Base-by-base conservation (phyloP, 148 eudicot species). In the Camellia japonica region DNA sequence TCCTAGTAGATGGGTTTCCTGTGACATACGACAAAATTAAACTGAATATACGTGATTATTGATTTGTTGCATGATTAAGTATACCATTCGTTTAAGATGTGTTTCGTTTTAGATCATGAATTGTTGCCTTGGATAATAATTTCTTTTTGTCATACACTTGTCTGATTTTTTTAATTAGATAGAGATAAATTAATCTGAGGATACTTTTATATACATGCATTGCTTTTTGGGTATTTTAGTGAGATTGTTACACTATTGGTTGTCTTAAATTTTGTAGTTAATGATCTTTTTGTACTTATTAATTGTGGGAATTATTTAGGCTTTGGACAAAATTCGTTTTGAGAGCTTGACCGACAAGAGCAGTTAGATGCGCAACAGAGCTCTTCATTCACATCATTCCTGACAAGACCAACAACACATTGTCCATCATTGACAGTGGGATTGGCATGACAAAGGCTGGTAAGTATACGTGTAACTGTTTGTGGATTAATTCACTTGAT, bases 361-460 rank as follows among this genome's bases (percentile, higher is more conserved):
- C 89, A 89, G 87, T 90, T 91, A 0, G 94, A 87, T 81, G 88
- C 68, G 3, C 94, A 89, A 83, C 94, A 4, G 92, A 91, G 82
- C 90, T 91, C 51, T 91, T 91, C 78, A 89, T 91, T 52, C 92
- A 91, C 84, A 84, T 91, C 46, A 59, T 91, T 16, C 97, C 97
- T 1, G 94, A 92, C 85, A 90, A 90, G 89, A 23, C 94, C 73
- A 85, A 76, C 78, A 84, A 83, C 89, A 85, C 94, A 63, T 59
- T 92, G 76, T 62, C 97, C 7, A 89, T 92, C 67, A 71, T 92
- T 79, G 97, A 92, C 86, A 92, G 97, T 83, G 97, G 97, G 76
- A 80, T 92, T 56, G 97, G 97, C 47, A 89, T 91, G 94, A 91
- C 94, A 23, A 91, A 89, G 55, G 91, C 94, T 86, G 94, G 92